These are phyloP conservation scores for Aspergillus chevalieri DNA, from an alignment of 2,329 filamentous ascomycete species.

Conservation along the genomic window DNA sequence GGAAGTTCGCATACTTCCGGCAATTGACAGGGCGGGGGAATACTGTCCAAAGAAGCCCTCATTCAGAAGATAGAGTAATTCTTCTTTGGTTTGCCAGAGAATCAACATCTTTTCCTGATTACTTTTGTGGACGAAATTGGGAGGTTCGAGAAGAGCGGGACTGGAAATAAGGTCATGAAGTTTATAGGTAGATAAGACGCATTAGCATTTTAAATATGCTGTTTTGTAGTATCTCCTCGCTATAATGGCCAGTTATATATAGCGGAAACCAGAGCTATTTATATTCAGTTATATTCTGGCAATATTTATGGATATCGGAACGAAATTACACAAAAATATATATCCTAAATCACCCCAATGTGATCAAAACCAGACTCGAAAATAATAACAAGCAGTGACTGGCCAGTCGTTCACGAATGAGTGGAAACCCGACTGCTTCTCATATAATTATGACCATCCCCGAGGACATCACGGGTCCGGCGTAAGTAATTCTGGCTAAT, in stretches of 20 bases:
- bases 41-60: neutral
- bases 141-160: conserved; percentile 14
- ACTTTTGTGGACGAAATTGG: conserved; percentile 7
- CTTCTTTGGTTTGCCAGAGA: conserved; percentile 3
- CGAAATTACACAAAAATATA: too few species aligned
- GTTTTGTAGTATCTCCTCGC: too few species aligned
- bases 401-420: too few species aligned
- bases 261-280: too few species aligned
- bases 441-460: neutral
- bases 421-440: neutral
- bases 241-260: neutral
- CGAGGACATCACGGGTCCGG: neutral
- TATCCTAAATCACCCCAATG: too few species aligned
- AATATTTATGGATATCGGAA: too few species aligned
- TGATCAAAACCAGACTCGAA: too few species aligned
- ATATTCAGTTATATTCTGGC: too few species aligned
- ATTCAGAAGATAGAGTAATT: neutral
- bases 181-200: neutral
- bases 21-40: neutral
- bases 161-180: conserved; percentile 12
- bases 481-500: neutral
- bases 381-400: too few species aligned
- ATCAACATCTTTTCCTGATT: conserved; percentile 10
- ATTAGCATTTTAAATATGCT: neutral
- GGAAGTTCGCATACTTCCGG: conserved; percentile 15